Conservation (phyloP, 352 stramenopile genomes). For the Phytophthora citricola region DNA sequence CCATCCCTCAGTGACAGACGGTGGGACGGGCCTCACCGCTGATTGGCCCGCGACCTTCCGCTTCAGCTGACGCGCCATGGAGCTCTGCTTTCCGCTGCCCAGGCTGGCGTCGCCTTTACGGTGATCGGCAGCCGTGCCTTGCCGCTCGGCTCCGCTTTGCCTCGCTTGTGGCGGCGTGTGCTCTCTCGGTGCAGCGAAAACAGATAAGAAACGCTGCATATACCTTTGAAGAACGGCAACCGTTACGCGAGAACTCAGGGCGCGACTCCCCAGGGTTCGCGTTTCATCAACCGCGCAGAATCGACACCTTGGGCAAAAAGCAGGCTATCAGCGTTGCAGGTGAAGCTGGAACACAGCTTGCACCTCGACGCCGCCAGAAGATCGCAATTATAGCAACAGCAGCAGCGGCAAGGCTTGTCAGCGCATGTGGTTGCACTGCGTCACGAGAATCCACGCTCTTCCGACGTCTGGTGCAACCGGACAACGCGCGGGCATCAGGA, state of each 20-base stretch:
- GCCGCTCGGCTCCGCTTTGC: constrained; percentile 16
- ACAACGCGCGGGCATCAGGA: constrained; percentile 19
- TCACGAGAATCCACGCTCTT: constrained; percentile 35
- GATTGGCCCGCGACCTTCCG: constrained; percentile 20
- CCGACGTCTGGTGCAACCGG: constrained; percentile 35
- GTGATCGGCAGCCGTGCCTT: constrained; percentile 22
- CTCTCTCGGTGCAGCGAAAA: constrained; percentile 17
- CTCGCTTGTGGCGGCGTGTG: not conserved
- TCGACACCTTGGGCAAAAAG: constrained; percentile 14
- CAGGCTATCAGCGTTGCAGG: not conserved
- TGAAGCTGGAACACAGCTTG: not conserved
- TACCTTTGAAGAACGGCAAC: not conserved
- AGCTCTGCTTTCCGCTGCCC: constrained; percentile 5
- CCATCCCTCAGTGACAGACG: constrained; percentile 35
- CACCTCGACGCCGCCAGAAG: constrained; percentile 1
- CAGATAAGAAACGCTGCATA: constrained; percentile 26
- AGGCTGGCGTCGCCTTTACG: constrained; percentile 8
- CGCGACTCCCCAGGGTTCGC: constrained; percentile 14
- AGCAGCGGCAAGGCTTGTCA: constrained; percentile 12
- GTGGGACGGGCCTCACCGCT: constrained; percentile 6
- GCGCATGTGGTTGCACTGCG: constrained; percentile 27
- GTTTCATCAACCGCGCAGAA: constrained; percentile 29
- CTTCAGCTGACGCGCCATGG: constrained; percentile 17
- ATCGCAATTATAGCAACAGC: constrained; percentile 5
- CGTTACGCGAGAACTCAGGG: constrained; percentile 31